Conservation (phyloP, 1,284 basidiomycete genomes). For the Hemileia vastatrix region DNA sequence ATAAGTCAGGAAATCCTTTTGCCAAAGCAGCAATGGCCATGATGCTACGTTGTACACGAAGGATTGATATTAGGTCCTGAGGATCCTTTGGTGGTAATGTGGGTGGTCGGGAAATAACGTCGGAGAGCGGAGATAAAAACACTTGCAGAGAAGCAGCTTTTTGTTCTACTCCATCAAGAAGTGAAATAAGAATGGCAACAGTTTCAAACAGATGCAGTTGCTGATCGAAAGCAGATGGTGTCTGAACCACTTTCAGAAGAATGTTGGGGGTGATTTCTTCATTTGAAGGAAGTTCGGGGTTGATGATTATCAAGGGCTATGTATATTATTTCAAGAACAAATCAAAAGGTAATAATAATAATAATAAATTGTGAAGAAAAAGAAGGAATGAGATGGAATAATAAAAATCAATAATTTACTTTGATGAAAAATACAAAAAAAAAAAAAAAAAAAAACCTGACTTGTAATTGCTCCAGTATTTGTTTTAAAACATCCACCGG, state of each 20-base stretch:
- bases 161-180: conserved; percentile 64
- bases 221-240: conserved; percentile 67
- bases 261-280: conserved; percentile 37
- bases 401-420: neutral
- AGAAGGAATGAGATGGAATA: neutral
- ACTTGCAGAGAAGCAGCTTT: conserved; percentile 50
- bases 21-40: conserved; percentile 90
- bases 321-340: neutral
- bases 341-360: neutral
- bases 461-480: too few relatives aligned
- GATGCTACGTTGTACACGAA: conserved; percentile 89
- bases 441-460: too few relatives aligned
- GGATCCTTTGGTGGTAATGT: conserved; percentile 52
- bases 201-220: conserved; percentile 95
- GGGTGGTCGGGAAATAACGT: conserved; percentile 62
- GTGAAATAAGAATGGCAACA: conserved; percentile 69
- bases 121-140: conserved; percentile 69
- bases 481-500: too few relatives aligned
- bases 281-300: conserved; percentile 50
- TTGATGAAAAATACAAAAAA: too few relatives aligned
- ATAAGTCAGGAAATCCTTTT: conserved; percentile 74
- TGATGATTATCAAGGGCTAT: conserved; percentile 50
- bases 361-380: neutral
- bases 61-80: conserved; percentile 60
- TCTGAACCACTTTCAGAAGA: conserved; percentile 67